Percentiles rank a stretch among this genome's conserved stretches.
phyloP scores from a whole-genome alignment of 139 green algal genomes.

The Micromonas pusilla region DNA sequence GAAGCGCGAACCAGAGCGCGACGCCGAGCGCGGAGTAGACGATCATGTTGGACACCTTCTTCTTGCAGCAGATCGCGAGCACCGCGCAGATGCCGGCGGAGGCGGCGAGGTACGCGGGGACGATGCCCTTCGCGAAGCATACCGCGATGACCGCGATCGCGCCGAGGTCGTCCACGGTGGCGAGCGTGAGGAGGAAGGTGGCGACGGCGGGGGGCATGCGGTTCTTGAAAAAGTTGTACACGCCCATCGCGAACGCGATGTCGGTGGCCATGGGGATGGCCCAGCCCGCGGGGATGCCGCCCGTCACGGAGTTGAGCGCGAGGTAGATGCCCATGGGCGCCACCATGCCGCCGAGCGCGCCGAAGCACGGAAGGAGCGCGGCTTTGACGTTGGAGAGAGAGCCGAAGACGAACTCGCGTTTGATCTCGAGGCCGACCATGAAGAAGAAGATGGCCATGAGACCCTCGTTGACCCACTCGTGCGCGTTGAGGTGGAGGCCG shows the following conservation, averaged over 20 bases:
- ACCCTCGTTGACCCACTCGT: slow-evolving; percentile 34
- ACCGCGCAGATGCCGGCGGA: slow-evolving; percentile 1
- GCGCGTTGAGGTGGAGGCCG: slow-evolving; percentile 4
- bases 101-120: slow-evolving; percentile 10
- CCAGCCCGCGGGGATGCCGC: slow-evolving; percentile 21
- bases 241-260: slow-evolving; percentile 35
- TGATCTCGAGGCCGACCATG: slow-evolving; percentile 33
- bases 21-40: slow-evolving; percentile 9
- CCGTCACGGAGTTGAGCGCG: not conserved
- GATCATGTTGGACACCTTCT: slow-evolving; percentile 16
- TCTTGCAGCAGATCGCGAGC: slow-evolving; percentile 10
- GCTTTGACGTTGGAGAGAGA: slow-evolving; percentile 3
- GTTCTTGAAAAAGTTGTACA: slow-evolving; percentile 34
- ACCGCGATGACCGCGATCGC: slow-evolving; percentile 33
- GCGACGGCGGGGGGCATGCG: slow-evolving; percentile 13
- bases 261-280: slow-evolving; percentile 36
- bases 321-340: slow-evolving; percentile 29
- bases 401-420: slow-evolving; percentile 27
- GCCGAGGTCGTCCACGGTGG: slow-evolving; percentile 34
- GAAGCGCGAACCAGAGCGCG: slow-evolving; percentile 27
- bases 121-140: slow-evolving; percentile 26
- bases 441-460: slow-evolving; percentile 38
- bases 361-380: slow-evolving; percentile 29
- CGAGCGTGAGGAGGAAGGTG: slow-evolving; percentile 34
- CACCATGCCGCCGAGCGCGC: slow-evolving; percentile 32